Evolutionary conservation across 2,329 filamentous ascomycete species (phyloP).

Genomic region (Fusarium devonianum): DNA sequence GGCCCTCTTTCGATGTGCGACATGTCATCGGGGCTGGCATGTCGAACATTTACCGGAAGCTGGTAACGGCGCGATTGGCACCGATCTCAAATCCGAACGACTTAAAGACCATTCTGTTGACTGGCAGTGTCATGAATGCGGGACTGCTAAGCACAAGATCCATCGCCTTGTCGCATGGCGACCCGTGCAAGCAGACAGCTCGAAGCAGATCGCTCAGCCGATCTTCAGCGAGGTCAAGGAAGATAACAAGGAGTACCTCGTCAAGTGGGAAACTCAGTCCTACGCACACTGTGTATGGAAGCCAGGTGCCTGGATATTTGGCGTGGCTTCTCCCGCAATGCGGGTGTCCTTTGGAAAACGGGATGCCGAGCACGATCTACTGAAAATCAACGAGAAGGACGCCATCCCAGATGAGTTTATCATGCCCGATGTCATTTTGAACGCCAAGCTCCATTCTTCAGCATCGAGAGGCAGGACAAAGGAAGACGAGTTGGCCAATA

Average conservation of each 20-base stretch:
- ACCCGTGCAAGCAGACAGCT: slow-evolving; percentile 54
- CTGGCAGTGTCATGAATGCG: slow-evolving; percentile 85
- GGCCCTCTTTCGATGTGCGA: slow-evolving; percentile 82
- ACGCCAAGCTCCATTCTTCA: slow-evolving; percentile 65
- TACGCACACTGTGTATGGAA: slow-evolving; percentile 88
- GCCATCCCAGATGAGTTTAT: slow-evolving; percentile 89
- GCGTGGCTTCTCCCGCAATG: slow-evolving; percentile 68
- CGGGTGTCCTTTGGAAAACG: slow-evolving; percentile 79
- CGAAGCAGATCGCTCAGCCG: slow-evolving; percentile 10
- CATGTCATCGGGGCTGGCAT: slow-evolving; percentile 82
- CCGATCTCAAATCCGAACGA: slow-evolving; percentile 55
- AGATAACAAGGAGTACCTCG: slow-evolving; percentile 86
- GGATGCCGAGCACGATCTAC: slow-evolving; percentile 62
- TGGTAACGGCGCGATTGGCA: slow-evolving; percentile 43
- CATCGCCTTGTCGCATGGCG: slow-evolving; percentile 89
- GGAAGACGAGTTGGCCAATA: slow-evolving; percentile 73
- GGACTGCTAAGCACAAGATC: slow-evolving; percentile 69
- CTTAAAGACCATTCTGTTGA: slow-evolving; percentile 75
- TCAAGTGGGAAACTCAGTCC: slow-evolving; percentile 85
- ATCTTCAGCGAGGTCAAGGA: slow-evolving; percentile 56
- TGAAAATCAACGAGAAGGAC: slow-evolving; percentile 74
- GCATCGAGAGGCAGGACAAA: slow-evolving; percentile 64
- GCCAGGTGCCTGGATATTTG: slow-evolving; percentile 88
- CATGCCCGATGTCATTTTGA: slow-evolving; percentile 86
- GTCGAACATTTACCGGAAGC: slow-evolving; percentile 77